Conservation (phyloP, 768 basidiomycete species). For the Termitomyces heimii region DNA sequence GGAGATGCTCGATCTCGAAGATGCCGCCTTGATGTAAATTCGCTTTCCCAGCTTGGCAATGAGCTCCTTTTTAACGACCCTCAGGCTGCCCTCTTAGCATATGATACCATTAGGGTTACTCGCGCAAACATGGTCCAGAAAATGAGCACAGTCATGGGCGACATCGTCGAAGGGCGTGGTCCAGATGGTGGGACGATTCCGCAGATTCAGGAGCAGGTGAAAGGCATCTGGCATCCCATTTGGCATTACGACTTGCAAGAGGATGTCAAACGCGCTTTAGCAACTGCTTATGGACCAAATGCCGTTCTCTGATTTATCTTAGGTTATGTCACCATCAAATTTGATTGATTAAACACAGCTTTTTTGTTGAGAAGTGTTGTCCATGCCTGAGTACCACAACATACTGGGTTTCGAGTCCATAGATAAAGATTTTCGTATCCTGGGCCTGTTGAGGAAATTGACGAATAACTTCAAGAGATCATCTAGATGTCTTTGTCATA, state of each 20-base stretch:
- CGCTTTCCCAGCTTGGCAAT: neutral
- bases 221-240: conserved; percentile 39
- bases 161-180: conserved; percentile 37
- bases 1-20: conserved; percentile 31
- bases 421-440: no score
- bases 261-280: conserved; percentile 30
- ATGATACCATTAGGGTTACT: conserved; percentile 37
- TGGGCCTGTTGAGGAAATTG: no score
- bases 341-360: no score
- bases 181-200: conserved; percentile 22
- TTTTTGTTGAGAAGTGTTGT: no score
- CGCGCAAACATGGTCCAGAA: conserved; percentile 45
- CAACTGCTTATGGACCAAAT: conserved; percentile 8
- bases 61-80: neutral
- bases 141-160: conserved; percentile 34
- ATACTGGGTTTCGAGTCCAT: no score
- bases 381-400: no score
- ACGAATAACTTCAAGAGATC: no score
- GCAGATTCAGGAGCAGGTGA: conserved; percentile 27
- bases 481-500: no score
- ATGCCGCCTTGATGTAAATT: conserved; percentile 34
- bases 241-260: conserved; percentile 41
- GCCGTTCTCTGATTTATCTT: neutral
- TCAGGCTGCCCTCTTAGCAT: conserved; percentile 41
- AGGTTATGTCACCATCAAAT: conserved; percentile 35